phyloP scores from a whole-genome alignment of 805 yeast genomes.

The Candida tammaniensis region DNA sequence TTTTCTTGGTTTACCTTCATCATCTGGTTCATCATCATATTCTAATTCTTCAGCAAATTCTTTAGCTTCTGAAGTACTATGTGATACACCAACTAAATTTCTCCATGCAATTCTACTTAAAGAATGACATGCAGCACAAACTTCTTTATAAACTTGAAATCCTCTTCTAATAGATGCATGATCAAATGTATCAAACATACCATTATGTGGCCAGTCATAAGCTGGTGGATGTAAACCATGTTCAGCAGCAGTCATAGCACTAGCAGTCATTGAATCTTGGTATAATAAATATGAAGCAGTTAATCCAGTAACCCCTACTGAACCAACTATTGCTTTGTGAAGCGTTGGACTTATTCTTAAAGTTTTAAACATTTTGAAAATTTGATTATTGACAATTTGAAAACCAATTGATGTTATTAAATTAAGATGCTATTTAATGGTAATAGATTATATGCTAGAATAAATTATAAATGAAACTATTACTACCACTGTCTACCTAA shows the following conservation, averaged over 20 bases:
- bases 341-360: slow-evolving; percentile 19
- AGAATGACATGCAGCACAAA: slow-evolving; percentile 98
- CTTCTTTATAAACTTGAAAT: slow-evolving; percentile 97
- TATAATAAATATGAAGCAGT: slow-evolving; percentile 79
- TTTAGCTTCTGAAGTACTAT: slow-evolving; percentile 84
- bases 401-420: too few relatives aligned
- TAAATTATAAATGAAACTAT: too few relatives aligned
- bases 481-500: too few relatives aligned
- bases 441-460: too few relatives aligned
- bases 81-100: slow-evolving; percentile 94
- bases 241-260: slow-evolving; percentile 98
- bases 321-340: slow-evolving; percentile 56
- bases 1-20: slow-evolving; percentile 95
- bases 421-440: too few relatives aligned
- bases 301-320: slow-evolving; percentile 72
- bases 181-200: slow-evolving; percentile 87
- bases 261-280: slow-evolving; percentile 82
- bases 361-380: slow-evolving; percentile 16
- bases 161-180: slow-evolving; percentile 98
- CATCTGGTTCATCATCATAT: slow-evolving; percentile 95
- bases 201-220: slow-evolving; percentile 90
- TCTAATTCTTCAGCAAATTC: slow-evolving; percentile 95
- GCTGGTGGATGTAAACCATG: slow-evolving; percentile 97
- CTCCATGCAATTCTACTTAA: slow-evolving; percentile 98
- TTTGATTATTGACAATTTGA: too few relatives aligned